phyloP scores from a whole-genome alignment of 371 early-diverging fungal species.

The Smittium culicis region DNA sequence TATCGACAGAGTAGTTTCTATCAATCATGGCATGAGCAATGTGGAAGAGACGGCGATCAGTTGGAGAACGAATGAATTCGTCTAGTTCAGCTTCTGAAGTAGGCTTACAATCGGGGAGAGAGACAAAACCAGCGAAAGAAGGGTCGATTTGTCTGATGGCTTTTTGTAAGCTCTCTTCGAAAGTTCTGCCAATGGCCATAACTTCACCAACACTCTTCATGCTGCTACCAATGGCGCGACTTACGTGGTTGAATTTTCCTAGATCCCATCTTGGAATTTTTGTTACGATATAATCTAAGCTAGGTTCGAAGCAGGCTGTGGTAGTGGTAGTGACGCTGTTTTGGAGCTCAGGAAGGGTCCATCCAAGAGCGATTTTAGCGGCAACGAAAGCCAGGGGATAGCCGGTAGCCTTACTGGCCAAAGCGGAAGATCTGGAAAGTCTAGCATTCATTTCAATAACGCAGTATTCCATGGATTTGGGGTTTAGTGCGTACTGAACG shows the following conservation, averaged over 20 bases:
- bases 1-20: conserved; percentile 69
- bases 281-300: conserved; percentile 81
- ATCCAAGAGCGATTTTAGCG: conserved; percentile 84
- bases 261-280: conserved; percentile 97
- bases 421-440: conserved; percentile 75
- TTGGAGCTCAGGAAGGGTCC: conserved; percentile 66
- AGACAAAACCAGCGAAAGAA: conserved; percentile 59
- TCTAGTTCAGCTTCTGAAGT: conserved; percentile 65
- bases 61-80: conserved; percentile 64
- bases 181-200: conserved; percentile 89
- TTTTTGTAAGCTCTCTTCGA: conserved; percentile 90
- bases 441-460: conserved; percentile 96
- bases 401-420: conserved; percentile 92
- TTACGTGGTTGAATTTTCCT: conserved; percentile 82
- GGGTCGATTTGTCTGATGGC: conserved; percentile 85
- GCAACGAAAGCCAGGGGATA: conserved; percentile 97
- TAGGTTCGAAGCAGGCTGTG: conserved; percentile 93
- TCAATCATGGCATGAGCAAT: conserved; percentile 72
- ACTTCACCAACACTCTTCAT: conserved; percentile 96
- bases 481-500: conserved; percentile 93
- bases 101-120: conserved; percentile 40
- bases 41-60: conserved; percentile 81
- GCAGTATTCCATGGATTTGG: conserved; percentile 76
- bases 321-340: conserved; percentile 88
- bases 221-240: conserved; percentile 64